Evolutionary conservation across 768 basidiomycete genomes (phyloP).

Genomic region (Ramaria sp.): DNA sequence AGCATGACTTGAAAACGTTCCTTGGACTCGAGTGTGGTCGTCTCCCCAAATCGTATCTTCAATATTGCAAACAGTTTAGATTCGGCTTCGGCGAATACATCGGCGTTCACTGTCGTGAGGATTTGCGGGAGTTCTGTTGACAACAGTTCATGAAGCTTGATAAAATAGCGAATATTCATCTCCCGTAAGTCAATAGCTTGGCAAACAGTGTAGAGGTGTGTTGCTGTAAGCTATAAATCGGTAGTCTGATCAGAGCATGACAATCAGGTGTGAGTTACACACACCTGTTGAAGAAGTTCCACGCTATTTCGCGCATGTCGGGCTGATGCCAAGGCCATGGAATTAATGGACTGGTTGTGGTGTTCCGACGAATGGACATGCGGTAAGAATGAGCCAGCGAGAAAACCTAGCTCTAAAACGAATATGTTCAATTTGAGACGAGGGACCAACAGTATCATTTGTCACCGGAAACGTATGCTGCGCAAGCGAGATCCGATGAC

Average conservation of each 20-base stretch:
- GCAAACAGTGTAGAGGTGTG: neutral
- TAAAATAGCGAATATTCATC: neutral
- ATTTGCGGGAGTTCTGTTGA: neutral
- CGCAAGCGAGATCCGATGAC: slow-evolving; percentile 18
- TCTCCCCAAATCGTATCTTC: neutral
- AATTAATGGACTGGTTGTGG: slow-evolving; percentile 21
- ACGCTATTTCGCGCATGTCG: neutral
- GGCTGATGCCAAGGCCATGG: neutral
- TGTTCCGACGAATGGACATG: slow-evolving; percentile 19
- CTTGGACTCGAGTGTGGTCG: neutral
- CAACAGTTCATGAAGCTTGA: neutral
- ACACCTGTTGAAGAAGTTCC: neutral
- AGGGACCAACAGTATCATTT: neutral
- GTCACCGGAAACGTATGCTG: slow-evolving; percentile 16
- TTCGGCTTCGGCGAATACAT: neutral
- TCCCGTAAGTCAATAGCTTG: neutral
- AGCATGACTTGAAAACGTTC: neutral
- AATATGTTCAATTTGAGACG: neutral
- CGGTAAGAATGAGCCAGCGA: slow-evolving; percentile 17
- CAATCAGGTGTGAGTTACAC: neutral
- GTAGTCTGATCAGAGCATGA: neutral
- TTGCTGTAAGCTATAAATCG: neutral
- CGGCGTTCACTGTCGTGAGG: neutral
- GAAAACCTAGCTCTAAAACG: slow-evolving; percentile 14
- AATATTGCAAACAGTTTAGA: neutral